These are phyloP conservation scores for Noccaea bulbosa DNA, from an alignment of 345 rosid species.

Conservation along the genomic window DNA sequence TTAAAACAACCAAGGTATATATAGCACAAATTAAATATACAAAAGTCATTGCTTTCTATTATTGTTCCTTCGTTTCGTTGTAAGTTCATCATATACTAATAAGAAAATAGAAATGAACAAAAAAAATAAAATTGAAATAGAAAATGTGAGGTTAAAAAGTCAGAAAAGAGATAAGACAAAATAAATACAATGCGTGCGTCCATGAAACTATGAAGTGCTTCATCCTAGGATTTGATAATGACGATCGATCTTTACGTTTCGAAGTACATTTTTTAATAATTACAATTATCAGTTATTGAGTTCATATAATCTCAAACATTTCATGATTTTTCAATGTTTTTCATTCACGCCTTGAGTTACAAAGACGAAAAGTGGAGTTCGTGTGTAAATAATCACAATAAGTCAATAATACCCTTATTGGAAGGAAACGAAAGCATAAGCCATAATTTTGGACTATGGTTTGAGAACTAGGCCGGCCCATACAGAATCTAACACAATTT, in stretches of 20 bases:
- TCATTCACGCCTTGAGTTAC: background rate
- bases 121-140: background rate
- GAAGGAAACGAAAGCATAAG: background rate
- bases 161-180: slow-evolving; percentile 19
- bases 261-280: background rate
- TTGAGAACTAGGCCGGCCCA: background rate
- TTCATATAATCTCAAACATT: background rate
- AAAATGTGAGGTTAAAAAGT: slow-evolving; percentile 23
- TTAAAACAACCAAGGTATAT: background rate
- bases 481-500: too few species aligned
- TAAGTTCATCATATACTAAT: background rate
- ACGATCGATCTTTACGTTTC: slow-evolving; percentile 28
- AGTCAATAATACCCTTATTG: background rate
- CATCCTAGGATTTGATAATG: slow-evolving; percentile 10
- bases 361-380: background rate
- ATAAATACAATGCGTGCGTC: slow-evolving; percentile 24
- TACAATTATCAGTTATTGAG: background rate
- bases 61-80: background rate
- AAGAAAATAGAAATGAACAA: background rate
- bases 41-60: background rate
- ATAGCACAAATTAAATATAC: background rate
- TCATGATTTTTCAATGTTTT: background rate
- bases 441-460: background rate
- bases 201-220: slow-evolving; percentile 32
- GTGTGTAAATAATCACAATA: background rate